Percentiles rank a stretch among this genome's conserved stretches.
Evolutionary conservation across 2,329 filamentous ascomycete genomes (phyloP).

Genomic region (Neoscytalidium dimidiatum): DNA sequence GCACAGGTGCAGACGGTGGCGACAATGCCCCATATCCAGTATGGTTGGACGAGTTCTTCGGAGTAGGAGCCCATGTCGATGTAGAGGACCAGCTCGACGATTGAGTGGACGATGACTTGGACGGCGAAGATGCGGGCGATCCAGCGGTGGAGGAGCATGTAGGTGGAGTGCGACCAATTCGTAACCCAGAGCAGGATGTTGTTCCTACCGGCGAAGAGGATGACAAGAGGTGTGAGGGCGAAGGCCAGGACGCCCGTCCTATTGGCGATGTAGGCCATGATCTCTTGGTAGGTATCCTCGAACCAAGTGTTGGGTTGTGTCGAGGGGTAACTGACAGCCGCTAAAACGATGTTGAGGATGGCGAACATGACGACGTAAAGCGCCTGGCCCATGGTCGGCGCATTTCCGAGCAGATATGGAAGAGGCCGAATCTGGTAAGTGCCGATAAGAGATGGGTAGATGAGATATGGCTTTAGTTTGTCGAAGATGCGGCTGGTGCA

Average conservation of each 20-base stretch:
- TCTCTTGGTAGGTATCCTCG: constrained; percentile 26
- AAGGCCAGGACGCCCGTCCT: constrained; percentile 66
- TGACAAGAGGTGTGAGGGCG: constrained; percentile 64
- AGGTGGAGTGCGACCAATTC: constrained; percentile 68
- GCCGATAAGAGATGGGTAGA: constrained; percentile 25
- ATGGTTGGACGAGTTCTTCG: background rate
- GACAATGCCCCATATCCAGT: constrained; percentile 32
- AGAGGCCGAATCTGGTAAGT: constrained; percentile 25
- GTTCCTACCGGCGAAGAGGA: constrained; percentile 68
- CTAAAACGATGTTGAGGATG: constrained; percentile 23
- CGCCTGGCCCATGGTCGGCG: constrained; percentile 47
- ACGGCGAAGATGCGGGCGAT: constrained; percentile 63
- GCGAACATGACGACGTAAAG: constrained; percentile 44
- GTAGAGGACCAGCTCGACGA: constrained; percentile 29
- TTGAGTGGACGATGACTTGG: constrained; percentile 64
- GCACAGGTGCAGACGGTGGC: constrained; percentile 48
- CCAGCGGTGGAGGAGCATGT: constrained; percentile 68
- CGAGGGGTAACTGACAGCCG: constrained; percentile 35
- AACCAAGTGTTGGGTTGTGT: constrained; percentile 43
- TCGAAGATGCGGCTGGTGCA: constrained; percentile 6
- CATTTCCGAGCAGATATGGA: constrained; percentile 30
- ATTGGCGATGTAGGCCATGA: constrained; percentile 61
- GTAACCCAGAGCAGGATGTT: constrained; percentile 67
- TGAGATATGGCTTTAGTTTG: constrained; percentile 23
- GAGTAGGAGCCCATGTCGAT: background rate